Percentiles rank a stretch among this genome's conserved stretches.
phyloP scores from a whole-genome alignment of 768 basidiomycete genomes.

The Hericium coralloides region DNA sequence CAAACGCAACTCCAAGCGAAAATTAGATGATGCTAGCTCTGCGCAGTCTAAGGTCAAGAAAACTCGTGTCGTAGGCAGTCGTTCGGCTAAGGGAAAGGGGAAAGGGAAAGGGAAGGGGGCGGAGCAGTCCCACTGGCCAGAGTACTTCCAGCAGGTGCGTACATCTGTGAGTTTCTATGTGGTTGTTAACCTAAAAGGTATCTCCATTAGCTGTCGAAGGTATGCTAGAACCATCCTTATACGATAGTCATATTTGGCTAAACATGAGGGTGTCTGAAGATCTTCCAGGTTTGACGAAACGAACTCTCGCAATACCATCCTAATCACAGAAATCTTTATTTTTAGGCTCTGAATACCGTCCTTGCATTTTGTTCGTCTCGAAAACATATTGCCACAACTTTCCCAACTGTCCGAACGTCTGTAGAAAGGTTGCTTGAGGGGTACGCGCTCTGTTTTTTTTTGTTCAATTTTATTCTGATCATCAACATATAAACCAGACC shows the following conservation, averaged over 20 bases:
- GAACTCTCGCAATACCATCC: neutral
- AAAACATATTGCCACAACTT: slow-evolving; percentile 74
- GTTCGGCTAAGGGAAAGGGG: neutral
- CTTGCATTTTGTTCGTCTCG: slow-evolving; percentile 80
- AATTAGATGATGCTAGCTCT: too few relatives aligned
- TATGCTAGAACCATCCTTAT: neutral
- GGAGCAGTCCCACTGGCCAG: neutral
- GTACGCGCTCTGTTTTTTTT: slow-evolving; percentile 29
- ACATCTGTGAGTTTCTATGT: neutral
- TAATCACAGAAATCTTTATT: neutral
- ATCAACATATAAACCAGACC: slow-evolving; percentile 38
- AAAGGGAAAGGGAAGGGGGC: neutral
- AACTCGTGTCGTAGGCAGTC: too few relatives aligned
- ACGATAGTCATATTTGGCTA: neutral
- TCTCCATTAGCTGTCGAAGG: neutral
- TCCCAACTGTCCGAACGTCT: slow-evolving; percentile 63
- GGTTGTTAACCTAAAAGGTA: neutral
- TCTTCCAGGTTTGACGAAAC: neutral
- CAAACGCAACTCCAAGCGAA: too few relatives aligned
- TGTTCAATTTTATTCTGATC: slow-evolving; percentile 1
- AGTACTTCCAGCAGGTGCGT: neutral
- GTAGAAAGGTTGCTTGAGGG: slow-evolving; percentile 73
- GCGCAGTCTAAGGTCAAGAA: too few relatives aligned
- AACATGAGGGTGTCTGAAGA: neutral
- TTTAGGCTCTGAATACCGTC: slow-evolving; percentile 80